Base-by-base conservation (phyloP, 2,329 filamentous ascomycete genomes). In the Fusarium foetens region DNA sequence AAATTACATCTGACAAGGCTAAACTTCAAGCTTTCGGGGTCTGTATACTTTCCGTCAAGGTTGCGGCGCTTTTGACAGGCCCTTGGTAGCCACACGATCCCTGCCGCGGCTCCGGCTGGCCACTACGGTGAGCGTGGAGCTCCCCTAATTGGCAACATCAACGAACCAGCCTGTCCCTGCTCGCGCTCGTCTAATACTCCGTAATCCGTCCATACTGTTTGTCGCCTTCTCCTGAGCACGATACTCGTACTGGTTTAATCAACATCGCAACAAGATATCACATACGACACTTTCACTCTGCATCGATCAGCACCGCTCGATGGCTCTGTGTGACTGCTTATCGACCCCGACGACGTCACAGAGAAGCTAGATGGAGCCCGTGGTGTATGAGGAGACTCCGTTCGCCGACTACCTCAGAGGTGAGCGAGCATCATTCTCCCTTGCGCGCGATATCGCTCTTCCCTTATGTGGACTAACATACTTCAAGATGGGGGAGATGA, bases 331-430 rank as follows among this genome's bases (percentile, higher is more conserved):
- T 74, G 72, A 75, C 68, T 68, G 53, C 70, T 62, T 69, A 71
- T 74, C 75, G 61, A 70, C 71, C 68, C 70, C 72, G 55, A 77
- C 71, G 69, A 76, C 76, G 68, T 73, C 71, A 77, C 75, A 74
- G 58, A 76, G 57, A 73, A 76, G 72, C 75, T 76, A 79, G 72
- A 81, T 98, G 95, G 95, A 97, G 88, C 90, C 93, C 79, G 87
- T 97, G 77, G 90, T 97, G 76, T 93, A 93, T 83, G 90, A 96
- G 84, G 91, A 94, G 84, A 93, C 93, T 80, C 95, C 95, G 77
- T 87, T 98, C 83, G 94, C 94, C 80, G 91, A 93, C 79, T 96
- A 96, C 84, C 90, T 98, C 76, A 92, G 95, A 90, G 94, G 95
- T 96, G 83, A 78, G 76, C 48, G 35, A 67, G 58, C 66, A 29